Conservation (phyloP, 1,139 yeast genomes). For the Blastobotrys indianensis region DNA sequence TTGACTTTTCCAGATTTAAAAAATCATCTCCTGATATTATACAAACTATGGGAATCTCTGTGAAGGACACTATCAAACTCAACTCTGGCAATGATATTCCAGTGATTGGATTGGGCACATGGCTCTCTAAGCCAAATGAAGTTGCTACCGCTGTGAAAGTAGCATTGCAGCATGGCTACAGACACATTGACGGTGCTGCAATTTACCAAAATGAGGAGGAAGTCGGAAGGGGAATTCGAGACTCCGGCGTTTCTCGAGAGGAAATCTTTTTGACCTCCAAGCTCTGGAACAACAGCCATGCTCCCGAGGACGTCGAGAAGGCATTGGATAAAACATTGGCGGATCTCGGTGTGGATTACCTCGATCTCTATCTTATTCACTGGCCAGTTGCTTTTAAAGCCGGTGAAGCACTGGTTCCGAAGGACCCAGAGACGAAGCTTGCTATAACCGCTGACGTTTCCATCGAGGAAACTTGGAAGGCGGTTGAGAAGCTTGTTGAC, state of each 20-base stretch:
- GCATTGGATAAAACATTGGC: constrained; percentile 54
- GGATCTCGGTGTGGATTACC: constrained; percentile 53
- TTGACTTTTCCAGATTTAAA: background rate
- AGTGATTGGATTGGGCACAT: constrained; percentile 52
- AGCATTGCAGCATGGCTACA: constrained; percentile 42
- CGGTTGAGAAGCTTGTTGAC: constrained; percentile 42
- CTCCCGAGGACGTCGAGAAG: constrained; percentile 46
- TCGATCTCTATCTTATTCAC: constrained; percentile 49
- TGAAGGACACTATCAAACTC: constrained; percentile 25
- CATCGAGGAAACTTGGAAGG: constrained; percentile 48
- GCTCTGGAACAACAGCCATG: constrained; percentile 59
- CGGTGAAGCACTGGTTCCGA: constrained; percentile 36
- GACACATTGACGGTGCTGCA: constrained; percentile 60
- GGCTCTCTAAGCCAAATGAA: constrained; percentile 45
- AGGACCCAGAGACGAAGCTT: constrained; percentile 29
- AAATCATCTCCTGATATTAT: constrained; percentile 24
- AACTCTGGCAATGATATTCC: constrained; percentile 40
- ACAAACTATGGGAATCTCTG: constrained; percentile 22
- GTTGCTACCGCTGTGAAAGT: constrained; percentile 38
- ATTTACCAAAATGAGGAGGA: constrained; percentile 52
- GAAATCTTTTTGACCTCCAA: constrained; percentile 73
- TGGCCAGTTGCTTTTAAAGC: constrained; percentile 38
- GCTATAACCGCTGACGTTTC: constrained; percentile 40
- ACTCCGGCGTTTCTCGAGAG: constrained; percentile 41
- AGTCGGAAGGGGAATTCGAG: constrained; percentile 43